These are phyloP conservation scores for Solanum dulcamara DNA, from an alignment of 257 asterid species.

Conservation along the genomic window DNA sequence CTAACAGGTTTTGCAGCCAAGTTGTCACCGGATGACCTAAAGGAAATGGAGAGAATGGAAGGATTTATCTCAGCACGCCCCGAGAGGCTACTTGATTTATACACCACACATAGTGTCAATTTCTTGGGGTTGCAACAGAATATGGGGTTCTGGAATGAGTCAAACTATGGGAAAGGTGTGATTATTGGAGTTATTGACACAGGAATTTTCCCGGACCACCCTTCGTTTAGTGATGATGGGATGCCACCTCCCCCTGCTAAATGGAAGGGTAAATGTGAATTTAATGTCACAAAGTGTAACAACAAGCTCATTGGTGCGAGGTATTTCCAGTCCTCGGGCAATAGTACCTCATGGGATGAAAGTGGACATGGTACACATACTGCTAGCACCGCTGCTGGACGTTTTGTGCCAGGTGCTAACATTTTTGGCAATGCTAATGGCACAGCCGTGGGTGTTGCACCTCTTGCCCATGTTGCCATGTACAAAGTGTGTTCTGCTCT, in stretches of 20 bases:
- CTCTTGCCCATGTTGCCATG: slow-evolving; percentile 20
- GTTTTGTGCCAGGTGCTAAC: slow-evolving; percentile 8
- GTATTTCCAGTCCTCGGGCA: background rate
- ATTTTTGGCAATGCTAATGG: slow-evolving; percentile 18
- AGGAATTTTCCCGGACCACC: slow-evolving; percentile 11
- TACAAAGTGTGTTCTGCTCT: slow-evolving; percentile 12
- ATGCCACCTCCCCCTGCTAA: slow-evolving; percentile 12
- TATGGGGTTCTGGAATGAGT: slow-evolving; percentile 2
- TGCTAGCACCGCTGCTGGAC: slow-evolving; percentile 21
- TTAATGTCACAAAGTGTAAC: slow-evolving; percentile 5
- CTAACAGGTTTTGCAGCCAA: slow-evolving; percentile 22
- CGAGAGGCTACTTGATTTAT: background rate
- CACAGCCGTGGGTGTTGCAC: slow-evolving; percentile 27
- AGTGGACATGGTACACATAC: slow-evolving; percentile 25
- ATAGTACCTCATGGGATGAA: background rate
- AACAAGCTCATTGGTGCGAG: slow-evolving; percentile 24
- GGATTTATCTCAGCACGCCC: slow-evolving; percentile 16
- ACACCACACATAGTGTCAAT: slow-evolving; percentile 9
- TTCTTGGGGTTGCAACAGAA: slow-evolving; percentile 9
- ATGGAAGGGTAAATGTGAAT: slow-evolving; percentile 24
- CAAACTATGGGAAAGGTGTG: slow-evolving; percentile 20
- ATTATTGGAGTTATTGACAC: slow-evolving; percentile 20
- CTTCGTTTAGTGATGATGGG: slow-evolving; percentile 7
- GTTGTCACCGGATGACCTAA: slow-evolving; percentile 1
- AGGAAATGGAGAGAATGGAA: background rate